phyloP scores from a whole-genome alignment of 2,329 filamentous ascomycete genomes.

The Verticillium longisporum region DNA sequence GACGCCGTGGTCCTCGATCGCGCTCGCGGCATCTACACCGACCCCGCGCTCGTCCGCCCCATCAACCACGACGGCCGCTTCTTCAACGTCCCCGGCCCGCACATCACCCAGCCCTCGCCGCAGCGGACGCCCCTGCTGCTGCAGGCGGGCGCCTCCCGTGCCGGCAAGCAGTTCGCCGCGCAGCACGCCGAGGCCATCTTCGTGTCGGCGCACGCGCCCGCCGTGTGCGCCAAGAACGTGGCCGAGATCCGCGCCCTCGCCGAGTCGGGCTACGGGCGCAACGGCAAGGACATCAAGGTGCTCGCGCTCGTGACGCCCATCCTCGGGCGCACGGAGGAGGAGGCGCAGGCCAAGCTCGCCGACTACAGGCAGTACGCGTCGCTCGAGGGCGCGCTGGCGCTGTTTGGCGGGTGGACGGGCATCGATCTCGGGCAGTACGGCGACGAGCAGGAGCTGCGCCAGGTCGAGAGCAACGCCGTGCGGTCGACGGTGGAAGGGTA shows the following conservation, averaged over 20 bases:
- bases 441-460: slow-evolving; percentile 57
- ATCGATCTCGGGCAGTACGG: slow-evolving; percentile 49
- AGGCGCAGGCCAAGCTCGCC: slow-evolving; percentile 56
- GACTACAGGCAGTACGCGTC: slow-evolving; percentile 56
- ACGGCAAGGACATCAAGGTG: slow-evolving; percentile 58
- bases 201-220: slow-evolving; percentile 57
- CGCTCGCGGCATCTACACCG: slow-evolving; percentile 49
- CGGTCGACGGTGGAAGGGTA: slow-evolving; percentile 48
- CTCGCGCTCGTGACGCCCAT: slow-evolving; percentile 60
- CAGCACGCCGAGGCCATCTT: slow-evolving; percentile 68
- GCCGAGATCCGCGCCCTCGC: slow-evolving; percentile 56
- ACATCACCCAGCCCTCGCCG: slow-evolving; percentile 59
- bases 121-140: slow-evolving; percentile 64
- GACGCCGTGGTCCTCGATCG: slow-evolving; percentile 58
- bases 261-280: slow-evolving; percentile 42
- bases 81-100: slow-evolving; percentile 57
- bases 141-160: slow-evolving; percentile 61
- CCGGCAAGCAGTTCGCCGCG: slow-evolving; percentile 60
- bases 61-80: slow-evolving; percentile 62
- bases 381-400: slow-evolving; percentile 56
- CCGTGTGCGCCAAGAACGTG: slow-evolving; percentile 54
- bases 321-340: slow-evolving; percentile 57
- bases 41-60: slow-evolving; percentile 45
- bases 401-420: slow-evolving; percentile 71
- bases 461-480: slow-evolving; percentile 57